Evolutionary conservation across 352 stramenopile genomes (phyloP), one percentile per base, ranked within the genome.

Genomic region (Thalassiosira allenii): DNA sequence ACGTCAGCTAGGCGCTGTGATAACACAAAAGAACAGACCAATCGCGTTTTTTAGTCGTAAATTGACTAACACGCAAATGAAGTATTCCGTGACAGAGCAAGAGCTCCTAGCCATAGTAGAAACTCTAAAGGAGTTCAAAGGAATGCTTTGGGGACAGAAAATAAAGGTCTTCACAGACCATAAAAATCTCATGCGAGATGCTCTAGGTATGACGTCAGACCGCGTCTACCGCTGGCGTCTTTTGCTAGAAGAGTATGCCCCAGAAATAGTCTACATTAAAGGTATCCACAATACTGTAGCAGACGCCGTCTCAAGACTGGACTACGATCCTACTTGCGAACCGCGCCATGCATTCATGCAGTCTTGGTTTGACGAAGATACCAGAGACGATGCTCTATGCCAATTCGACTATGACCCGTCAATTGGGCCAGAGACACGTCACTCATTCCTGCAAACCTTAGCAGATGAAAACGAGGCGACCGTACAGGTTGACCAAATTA

Each of bases 121-220:
- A 79, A 77, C 47, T 25, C 41, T 91, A 34, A 89, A 87, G 65
- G 84, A 88, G 51, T 87, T 81, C 41, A 79, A 81, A 47, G 76
- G 74, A 8, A 89, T 89, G 54, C 58, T 91, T 11, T 75, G 72
- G 25, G 81, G 84, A 67, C 20, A 57, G 58, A 44, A 79, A 64
- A 29, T 86, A 80, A 76, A 41, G 6, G 23, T 72, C 74, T 22
- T 47, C 73, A 71, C 62, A 33, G 62, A 71, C 27, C 62, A 71
- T 27, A 71, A 57, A 22, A 71, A 71, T 71, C 44, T 71, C 4
- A 71, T 53, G 14, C 34, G 41, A 9, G 44, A 74, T 27, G 34
- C 34, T 43, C 32, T 66, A 32, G 52, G 52, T 34, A 25, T 71
- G 25, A 54, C 41, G 30, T 61, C 25, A 54, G 65, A 74, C 25